Base-by-base conservation (phyloP, 371 early-diverging fungal genomes). In the Mucor mucedo region DNA sequence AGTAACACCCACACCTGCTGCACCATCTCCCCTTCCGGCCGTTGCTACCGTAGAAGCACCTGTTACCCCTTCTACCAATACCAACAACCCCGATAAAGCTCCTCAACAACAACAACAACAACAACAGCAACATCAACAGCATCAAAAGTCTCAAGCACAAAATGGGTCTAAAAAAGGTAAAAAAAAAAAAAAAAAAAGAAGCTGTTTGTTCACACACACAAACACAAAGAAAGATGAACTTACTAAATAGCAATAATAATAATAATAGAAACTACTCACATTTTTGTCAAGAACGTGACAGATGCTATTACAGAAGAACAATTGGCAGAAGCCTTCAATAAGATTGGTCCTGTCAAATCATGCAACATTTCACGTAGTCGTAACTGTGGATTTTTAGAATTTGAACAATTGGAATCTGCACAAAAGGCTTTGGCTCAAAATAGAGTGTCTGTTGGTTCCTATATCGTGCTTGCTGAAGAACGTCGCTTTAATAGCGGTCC, bases 371-470 rank as follows among this genome's bases (percentile, higher is more conserved):
- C 63, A 38, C 64, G 55, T 39, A 10, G 2, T 3, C 60, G 58
- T 45, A 72, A 62, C 47, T 71, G 69, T 58, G 82, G 77, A 5
- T 77, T 81, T 65, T 29, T 81, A 33, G 73, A 72, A 27, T 81
- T 78, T 54, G 53, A 41, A 47, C 69, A 13, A 63, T 73, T 52
- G 82, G 78, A 52, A 44, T 73, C 27, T 70, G 69, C 40, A 21
- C 76, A 72, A 57, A 81, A 81, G 38, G 82, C 82, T 9, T 65
- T 81, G 28, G 57, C 63, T 21, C 78, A 76, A 60, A 74, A 72
- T 39, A 71, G 64, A 52, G 73, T 81, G 0, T 40, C 38, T 1
- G 52, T 75, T 5, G 67, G 64, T n/a, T 57, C 58, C 6, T 47
- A 56, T 2, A 47, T 55, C 14, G 78, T 78, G 1, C 42, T 72